Base-by-base conservation (phyloP, 2,329 filamentous ascomycete species). In the Tolypocladium tundrense region DNA sequence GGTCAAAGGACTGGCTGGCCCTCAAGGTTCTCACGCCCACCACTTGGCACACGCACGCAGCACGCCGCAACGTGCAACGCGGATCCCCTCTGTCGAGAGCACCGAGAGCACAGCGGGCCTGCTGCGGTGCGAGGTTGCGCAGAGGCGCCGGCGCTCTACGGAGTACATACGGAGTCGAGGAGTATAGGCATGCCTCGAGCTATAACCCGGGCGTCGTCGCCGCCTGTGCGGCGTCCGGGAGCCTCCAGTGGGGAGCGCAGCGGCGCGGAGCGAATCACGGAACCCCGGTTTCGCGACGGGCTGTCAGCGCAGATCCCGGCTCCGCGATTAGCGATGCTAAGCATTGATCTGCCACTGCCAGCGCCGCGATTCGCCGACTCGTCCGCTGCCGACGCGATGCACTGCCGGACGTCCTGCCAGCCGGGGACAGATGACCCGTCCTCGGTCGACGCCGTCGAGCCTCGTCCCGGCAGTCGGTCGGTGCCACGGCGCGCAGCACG, bases 1-100 rank as follows among this genome's bases (percentile, higher is more conserved):
- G 53, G 33, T 54, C 24, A 54, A 37, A 51, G 31, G 39, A 9
- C n/a, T 57, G 40, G 35, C n/a, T 57, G 40, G 35, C 57, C 61
- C 57, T 58, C 60, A 61, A 43, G 59, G 60, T 62, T 59, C 60
- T 61, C 58, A 14, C 24, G 16, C 35, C 16, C 40, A 3, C 27
- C 27, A 6, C 27, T 5, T 1, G 27, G 27, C 27, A 31, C 27
- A 3, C 5, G 27, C 4, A 5, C 1, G 27, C 27, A 31, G 27
- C 27, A 31, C 27, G 27, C 27, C 27, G 27, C 4, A 31, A 31
- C 27, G 27, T 6, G 27, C 27, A 31, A 31, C 27, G 27, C 27
- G 27, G 27, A 31, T 31, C 27, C 27, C 27, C 27, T 31, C 27
- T 31, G 27, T 31, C 27, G 27, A 31, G 4, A 6, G 27, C 27